Percentiles rank a stretch among this genome's conserved stretches.
Conservation (phyloP, 257 asterid species). For the Rubia yunnanensis region DNA sequence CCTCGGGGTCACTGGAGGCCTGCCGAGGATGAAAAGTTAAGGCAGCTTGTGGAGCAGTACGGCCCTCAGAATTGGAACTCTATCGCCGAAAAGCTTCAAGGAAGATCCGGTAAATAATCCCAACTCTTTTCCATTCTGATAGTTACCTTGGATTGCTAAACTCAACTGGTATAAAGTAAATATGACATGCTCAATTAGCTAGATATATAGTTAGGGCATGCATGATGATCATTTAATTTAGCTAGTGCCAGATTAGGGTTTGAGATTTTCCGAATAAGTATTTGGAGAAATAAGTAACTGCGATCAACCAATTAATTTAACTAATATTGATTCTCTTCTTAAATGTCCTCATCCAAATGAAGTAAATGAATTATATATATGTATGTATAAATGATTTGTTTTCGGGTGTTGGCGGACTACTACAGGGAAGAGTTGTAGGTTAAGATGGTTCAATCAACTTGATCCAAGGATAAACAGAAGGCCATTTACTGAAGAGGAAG, state of each 20-base stretch:
- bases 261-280: background rate
- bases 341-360: background rate
- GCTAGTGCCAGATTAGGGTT: background rate
- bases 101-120: conserved; percentile 77
- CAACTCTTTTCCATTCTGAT: too few species aligned
- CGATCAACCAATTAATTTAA: background rate
- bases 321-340: background rate
- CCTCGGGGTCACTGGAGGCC: conserved; percentile 97
- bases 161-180: too few species aligned
- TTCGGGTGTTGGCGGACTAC: background rate
- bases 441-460: conserved; percentile 91
- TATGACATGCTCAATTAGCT: too few species aligned
- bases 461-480: conserved; percentile 90
- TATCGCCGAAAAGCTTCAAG: conserved; percentile 89
- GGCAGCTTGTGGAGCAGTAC: conserved; percentile 62
- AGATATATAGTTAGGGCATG: background rate
- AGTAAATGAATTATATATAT: background rate
- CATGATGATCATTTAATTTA: background rate
- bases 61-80: conserved; percentile 99
- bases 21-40: conserved; percentile 78
- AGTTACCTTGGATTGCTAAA: too few species aligned
- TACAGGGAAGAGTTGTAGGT: conserved; percentile 87
- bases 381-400: background rate
- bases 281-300: background rate
- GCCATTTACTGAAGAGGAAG: conserved; percentile 87